phyloP scores from a whole-genome alignment of 805 yeast species.

The Ogataea dorogensis region DNA sequence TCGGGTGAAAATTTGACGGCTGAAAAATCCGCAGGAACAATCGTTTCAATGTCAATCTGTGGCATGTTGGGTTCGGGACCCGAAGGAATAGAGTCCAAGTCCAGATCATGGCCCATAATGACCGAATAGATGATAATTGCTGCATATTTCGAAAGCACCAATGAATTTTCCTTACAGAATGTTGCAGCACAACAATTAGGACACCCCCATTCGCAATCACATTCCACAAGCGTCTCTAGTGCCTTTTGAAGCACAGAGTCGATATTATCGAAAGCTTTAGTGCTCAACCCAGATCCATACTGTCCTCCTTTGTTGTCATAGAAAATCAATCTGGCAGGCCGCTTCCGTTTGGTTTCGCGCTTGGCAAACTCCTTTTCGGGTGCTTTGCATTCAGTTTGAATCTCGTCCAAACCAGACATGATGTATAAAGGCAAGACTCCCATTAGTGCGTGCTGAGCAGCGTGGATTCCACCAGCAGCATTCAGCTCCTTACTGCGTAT shows the following conservation, averaged over 20 bases:
- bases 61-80: constrained; percentile 84
- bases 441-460: constrained; percentile 89
- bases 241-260: constrained; percentile 65
- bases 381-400: constrained; percentile 93
- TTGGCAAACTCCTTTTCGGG: constrained; percentile 93
- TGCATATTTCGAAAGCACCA: constrained; percentile 86
- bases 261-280: constrained; percentile 76
- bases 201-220: constrained; percentile 70
- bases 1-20: constrained; percentile 60
- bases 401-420: constrained; percentile 71
- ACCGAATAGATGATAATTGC: constrained; percentile 66
- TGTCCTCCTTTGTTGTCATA: constrained; percentile 82
- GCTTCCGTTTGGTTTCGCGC: constrained; percentile 61
- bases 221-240: constrained; percentile 53
- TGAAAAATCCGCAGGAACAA: constrained; percentile 46
- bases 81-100: constrained; percentile 49
- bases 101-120: constrained; percentile 54
- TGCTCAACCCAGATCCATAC: constrained; percentile 74
- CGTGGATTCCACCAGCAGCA: constrained; percentile 92
- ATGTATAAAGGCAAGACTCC: constrained; percentile 72
- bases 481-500: constrained; percentile 58
- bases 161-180: constrained; percentile 74
- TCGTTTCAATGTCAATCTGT: constrained; percentile 62
- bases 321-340: constrained; percentile 87
- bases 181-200: constrained; percentile 86